Evolutionary conservation across 495 filamentous ascomycete genomes (phyloP).

Genomic region (Hypomontagnella submonticulosa): DNA sequence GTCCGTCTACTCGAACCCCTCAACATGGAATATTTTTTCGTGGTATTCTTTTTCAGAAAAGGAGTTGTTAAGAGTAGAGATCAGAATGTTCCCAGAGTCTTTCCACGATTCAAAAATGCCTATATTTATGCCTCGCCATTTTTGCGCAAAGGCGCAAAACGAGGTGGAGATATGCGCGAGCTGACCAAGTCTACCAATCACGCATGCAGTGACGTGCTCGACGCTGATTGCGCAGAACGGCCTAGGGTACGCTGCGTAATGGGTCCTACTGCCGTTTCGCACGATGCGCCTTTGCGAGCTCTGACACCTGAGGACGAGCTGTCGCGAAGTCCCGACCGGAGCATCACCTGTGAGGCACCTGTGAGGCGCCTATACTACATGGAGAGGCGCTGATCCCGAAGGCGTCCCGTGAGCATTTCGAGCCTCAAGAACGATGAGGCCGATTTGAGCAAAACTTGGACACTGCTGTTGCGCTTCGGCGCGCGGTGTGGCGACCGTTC

Average conservation of each 20-base stretch:
- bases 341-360: not conserved
- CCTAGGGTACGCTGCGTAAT: conserved; percentile 20
- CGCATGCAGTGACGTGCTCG: conserved; percentile 35
- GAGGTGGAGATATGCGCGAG: conserved; percentile 44
- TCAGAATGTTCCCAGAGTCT: not conserved
- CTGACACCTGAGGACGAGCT: conserved; percentile 2
- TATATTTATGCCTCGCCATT: conserved; percentile 41
- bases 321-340: conserved; percentile 19
- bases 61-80: conserved; percentile 19
- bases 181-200: conserved; percentile 40
- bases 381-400: not conserved
- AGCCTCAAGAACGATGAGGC: conserved; percentile 21
- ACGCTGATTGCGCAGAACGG: conserved; percentile 41
- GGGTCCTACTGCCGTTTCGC: conserved; percentile 20
- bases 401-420: not conserved
- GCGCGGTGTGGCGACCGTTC: conserved; percentile 3
- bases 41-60: conserved; percentile 6
- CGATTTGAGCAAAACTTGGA: conserved; percentile 26
- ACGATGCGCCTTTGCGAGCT: conserved; percentile 31
- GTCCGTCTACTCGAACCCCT: conserved; percentile 5
- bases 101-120: conserved; percentile 4
- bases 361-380: not conserved
- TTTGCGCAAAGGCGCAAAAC: conserved; percentile 49
- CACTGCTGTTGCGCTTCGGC: conserved; percentile 28
- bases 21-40: conserved; percentile 1